Evolutionary conservation across 805 yeast species (phyloP).

Genomic region (Candida ponderosae): DNA sequence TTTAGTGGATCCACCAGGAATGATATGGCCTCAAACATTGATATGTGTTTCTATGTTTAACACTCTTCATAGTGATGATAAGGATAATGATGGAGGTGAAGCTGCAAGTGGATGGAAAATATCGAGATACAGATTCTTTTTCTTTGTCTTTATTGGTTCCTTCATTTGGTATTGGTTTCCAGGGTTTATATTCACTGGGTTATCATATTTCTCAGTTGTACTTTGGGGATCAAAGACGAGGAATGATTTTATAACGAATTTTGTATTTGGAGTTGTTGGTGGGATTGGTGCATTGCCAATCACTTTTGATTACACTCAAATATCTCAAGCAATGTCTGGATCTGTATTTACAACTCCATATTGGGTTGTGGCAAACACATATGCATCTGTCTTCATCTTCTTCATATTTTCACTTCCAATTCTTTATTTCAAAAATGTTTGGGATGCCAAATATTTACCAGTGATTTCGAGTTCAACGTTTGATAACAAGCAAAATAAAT

Average conservation of each 20-base stretch:
- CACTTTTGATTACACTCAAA: constrained; percentile 52
- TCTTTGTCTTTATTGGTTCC: constrained; percentile 28
- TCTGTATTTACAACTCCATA: constrained; percentile 55
- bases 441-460: constrained; percentile 56
- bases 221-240: constrained; percentile 23
- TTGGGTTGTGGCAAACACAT: constrained; percentile 29
- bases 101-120: constrained; percentile 53
- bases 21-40: constrained; percentile 58
- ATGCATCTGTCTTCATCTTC: constrained; percentile 39
- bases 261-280: constrained; percentile 51
- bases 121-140: constrained; percentile 42
- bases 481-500: constrained; percentile 38
- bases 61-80: constrained; percentile 32
- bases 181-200: constrained; percentile 52
- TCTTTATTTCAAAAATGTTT: constrained; percentile 43
- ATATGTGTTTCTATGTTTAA: constrained; percentile 51
- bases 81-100: constrained; percentile 30
- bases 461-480: constrained; percentile 41
- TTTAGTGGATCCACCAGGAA: constrained; percentile 51
- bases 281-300: constrained; percentile 51
- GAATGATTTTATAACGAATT: constrained; percentile 49
- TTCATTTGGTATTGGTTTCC: constrained; percentile 64
- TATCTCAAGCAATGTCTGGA: constrained; percentile 38
- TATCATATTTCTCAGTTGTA: constrained; percentile 46
- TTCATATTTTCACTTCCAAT: constrained; percentile 43